A percentile compares a stretch with the other conserved stretches of the same genome.
Evolutionary conservation across 257 asterid species (phyloP).

Genomic region (Ilex aquifolium): DNA sequence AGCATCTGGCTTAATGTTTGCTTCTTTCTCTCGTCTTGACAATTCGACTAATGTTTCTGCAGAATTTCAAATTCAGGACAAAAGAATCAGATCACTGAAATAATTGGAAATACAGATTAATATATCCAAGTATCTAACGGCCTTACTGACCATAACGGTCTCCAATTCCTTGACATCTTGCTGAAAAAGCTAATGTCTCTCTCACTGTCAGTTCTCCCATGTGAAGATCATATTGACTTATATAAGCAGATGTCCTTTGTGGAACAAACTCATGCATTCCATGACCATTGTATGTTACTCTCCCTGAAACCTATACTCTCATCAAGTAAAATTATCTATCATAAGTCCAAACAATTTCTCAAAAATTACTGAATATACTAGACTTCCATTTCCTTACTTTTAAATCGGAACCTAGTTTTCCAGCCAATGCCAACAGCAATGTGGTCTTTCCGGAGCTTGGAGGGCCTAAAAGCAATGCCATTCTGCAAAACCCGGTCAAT

Average conservation of each 20-base stretch:
- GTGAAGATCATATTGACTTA: conserved; percentile 84
- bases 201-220: conserved; percentile 84
- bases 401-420: conserved; percentile 66
- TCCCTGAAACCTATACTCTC: conserved; percentile 52
- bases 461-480: conserved; percentile 83
- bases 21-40: conserved; percentile 84
- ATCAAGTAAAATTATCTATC: not conserved
- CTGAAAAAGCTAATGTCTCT: conserved; percentile 87
- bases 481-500: conserved; percentile 30
- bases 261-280: conserved; percentile 76
- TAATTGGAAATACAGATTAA: no score
- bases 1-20: conserved; percentile 78
- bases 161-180: conserved; percentile 95
- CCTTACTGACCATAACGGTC: conserved; percentile 53
- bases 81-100: not conserved
- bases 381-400: conserved; percentile 36
- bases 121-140: not conserved
- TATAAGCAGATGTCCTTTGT: conserved; percentile 81
- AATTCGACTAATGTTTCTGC: conserved; percentile 71
- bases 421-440: conserved; percentile 77
- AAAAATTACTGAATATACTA: not conserved
- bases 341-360: not conserved
- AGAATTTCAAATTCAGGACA: conserved; percentile 4
- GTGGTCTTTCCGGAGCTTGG: conserved; percentile 94
- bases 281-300: conserved; percentile 73